These are phyloP conservation scores for Yarrowia alimentaria DNA, from an alignment of 805 yeast species.

Conservation along the genomic window DNA sequence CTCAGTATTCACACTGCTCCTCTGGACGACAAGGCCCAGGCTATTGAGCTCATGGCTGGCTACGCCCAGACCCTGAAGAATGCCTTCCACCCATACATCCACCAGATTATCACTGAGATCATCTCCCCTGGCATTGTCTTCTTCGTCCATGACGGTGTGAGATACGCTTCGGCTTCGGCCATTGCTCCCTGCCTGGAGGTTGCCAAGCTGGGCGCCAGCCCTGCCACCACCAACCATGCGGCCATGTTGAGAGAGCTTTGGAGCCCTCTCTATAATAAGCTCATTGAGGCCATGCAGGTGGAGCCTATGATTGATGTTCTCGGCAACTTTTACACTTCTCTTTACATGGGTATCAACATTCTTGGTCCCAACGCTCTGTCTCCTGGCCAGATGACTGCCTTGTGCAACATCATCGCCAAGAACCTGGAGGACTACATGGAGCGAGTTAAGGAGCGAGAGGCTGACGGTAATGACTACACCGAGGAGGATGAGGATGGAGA, in stretches of 20 bases:
- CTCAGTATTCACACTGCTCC: slow-evolving; percentile 92
- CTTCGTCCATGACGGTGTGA: slow-evolving; percentile 89
- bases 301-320: slow-evolving; percentile 85
- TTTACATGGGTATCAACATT: slow-evolving; percentile 62
- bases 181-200: slow-evolving; percentile 74
- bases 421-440: slow-evolving; percentile 66
- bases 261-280: slow-evolving; percentile 64
- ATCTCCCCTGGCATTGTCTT: slow-evolving; percentile 87
- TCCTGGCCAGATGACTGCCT: slow-evolving; percentile 51
- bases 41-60: slow-evolving; percentile 80
- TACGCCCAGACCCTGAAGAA: slow-evolving; percentile 84
- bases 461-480: slow-evolving; percentile 73
- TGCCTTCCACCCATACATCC: slow-evolving; percentile 78
- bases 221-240: slow-evolving; percentile 51
- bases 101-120: slow-evolving; percentile 71
- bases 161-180: slow-evolving; percentile 83
- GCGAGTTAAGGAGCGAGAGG: slow-evolving; percentile 55
- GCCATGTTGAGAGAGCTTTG: slow-evolving; percentile 60
- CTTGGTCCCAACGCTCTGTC: slow-evolving; percentile 59
- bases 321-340: slow-evolving; percentile 71
- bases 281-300: slow-evolving; percentile 62
- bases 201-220: slow-evolving; percentile 52
- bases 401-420: slow-evolving; percentile 58
- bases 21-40: slow-evolving; percentile 90
- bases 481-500: slow-evolving; percentile 86